These are phyloP conservation scores for Diplodia mutila DNA, from an alignment of 2,329 filamentous ascomycete species.

Conservation along the genomic window DNA sequence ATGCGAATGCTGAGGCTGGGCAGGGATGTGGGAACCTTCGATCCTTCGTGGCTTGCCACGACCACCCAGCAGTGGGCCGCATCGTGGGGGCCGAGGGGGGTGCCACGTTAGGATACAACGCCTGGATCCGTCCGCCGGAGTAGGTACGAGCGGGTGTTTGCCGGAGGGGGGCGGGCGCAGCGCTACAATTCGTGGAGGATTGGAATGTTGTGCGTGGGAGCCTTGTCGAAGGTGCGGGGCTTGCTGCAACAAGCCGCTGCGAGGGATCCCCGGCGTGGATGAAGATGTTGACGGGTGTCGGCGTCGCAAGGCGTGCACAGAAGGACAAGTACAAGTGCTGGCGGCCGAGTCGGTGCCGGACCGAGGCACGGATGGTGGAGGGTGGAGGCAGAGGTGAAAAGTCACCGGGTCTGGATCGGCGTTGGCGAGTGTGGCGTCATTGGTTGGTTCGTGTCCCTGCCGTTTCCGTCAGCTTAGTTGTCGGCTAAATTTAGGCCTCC, in stretches of 20 bases:
- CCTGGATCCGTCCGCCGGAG: neutral
- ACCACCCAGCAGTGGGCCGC: neutral
- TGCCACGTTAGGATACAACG: neutral
- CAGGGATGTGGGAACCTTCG: neutral
- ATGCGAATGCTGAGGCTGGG: neutral
- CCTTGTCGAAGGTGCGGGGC: neutral
- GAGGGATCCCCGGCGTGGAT: neutral
- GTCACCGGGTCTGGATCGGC: neutral
- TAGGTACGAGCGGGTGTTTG: conserved; percentile 37
- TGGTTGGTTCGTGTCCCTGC: neutral
- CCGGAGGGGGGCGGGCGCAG: conserved; percentile 30
- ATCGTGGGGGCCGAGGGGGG: neutral
- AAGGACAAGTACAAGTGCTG: neutral
- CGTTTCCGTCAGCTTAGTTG: neutral
- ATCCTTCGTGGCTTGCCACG: conserved; percentile 6
- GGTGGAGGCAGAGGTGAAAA: neutral
- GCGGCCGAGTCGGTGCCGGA: neutral
- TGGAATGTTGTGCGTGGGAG: neutral
- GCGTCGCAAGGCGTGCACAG: neutral
- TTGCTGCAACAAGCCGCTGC: neutral
- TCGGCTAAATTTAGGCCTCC: neutral
- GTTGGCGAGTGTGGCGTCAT: neutral
- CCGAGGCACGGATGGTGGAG: neutral
- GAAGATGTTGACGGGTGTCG: neutral
- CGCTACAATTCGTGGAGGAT: conserved; percentile 13